These are phyloP conservation scores for Aspergillus diversus DNA, from an alignment of 495 filamentous ascomycete genomes.

Conservation along the genomic window DNA sequence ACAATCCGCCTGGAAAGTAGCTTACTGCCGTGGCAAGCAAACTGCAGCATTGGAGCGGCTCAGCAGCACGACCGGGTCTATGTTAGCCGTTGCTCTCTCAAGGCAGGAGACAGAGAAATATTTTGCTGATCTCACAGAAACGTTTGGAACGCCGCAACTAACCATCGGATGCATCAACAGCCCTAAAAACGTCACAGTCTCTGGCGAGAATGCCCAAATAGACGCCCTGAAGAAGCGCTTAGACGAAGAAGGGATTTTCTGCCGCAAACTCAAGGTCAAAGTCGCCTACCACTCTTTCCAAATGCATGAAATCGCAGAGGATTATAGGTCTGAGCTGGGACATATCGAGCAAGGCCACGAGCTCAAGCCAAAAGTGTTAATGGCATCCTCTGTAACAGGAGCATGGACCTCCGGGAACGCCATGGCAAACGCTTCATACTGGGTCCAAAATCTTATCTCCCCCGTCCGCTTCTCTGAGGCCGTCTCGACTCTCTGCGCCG, in stretches of 20 bases:
- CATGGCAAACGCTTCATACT: slow-evolving; percentile 42
- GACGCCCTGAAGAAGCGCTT: slow-evolving; percentile 16
- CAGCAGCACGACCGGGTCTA: slow-evolving; percentile 13
- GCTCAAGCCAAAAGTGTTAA: slow-evolving; percentile 26
- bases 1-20: too few species aligned
- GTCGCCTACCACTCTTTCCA: slow-evolving; percentile 63
- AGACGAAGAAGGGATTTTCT: slow-evolving; percentile 37
- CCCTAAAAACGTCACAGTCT: slow-evolving; percentile 29
- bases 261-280: slow-evolving; percentile 41
- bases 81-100: slow-evolving; percentile 43
- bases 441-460: slow-evolving; percentile 37
- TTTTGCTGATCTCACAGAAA: slow-evolving; percentile 5
- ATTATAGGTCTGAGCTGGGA: slow-evolving; percentile 33
- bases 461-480: slow-evolving; percentile 43
- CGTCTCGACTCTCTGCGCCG: slow-evolving; percentile 10
- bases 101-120: slow-evolving; percentile 39
- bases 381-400: slow-evolving; percentile 38
- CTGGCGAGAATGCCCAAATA: slow-evolving; percentile 36
- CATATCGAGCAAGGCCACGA: slow-evolving; percentile 14
- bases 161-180: slow-evolving; percentile 27
- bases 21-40: too few species aligned
- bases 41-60: too few species aligned
- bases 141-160: neutral
- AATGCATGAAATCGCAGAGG: slow-evolving; percentile 49
- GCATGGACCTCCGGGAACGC: slow-evolving; percentile 7